Evolutionary conservation across 352 stramenopile species (phyloP).

Genomic region (Albugo laibachii): DNA sequence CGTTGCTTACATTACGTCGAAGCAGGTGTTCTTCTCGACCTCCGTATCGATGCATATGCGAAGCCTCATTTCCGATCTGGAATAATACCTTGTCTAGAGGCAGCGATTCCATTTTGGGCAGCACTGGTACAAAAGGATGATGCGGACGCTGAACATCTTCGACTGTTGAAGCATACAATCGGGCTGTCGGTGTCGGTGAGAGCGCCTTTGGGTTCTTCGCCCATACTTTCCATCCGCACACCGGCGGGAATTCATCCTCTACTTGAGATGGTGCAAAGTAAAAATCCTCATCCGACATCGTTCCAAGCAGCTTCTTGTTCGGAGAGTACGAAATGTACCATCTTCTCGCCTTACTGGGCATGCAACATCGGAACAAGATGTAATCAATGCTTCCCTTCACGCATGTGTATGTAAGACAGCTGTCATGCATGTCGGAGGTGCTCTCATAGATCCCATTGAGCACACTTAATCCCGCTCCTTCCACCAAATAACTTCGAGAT

Average conservation of each 20-base stretch:
- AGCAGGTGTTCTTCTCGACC: slow-evolving; percentile 11
- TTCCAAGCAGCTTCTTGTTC: slow-evolving; percentile 70
- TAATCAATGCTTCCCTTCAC: slow-evolving; percentile 58
- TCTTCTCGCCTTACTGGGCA: slow-evolving; percentile 93
- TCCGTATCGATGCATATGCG: slow-evolving; percentile 7
- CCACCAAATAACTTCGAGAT: slow-evolving; percentile 75
- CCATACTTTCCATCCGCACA: slow-evolving; percentile 73
- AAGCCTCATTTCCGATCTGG: slow-evolving; percentile 2
- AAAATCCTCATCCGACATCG: slow-evolving; percentile 72
- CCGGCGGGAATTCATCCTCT: slow-evolving; percentile 54
- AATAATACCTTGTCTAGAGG: not conserved
- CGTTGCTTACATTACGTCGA: slow-evolving; percentile 7
- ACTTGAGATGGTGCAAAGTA: slow-evolving; percentile 73
- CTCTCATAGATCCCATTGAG: slow-evolving; percentile 92
- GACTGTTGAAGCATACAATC: slow-evolving; percentile 48
- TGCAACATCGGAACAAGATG: slow-evolving; percentile 94
- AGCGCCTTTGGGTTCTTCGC: slow-evolving; percentile 69
- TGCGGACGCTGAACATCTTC: slow-evolving; percentile 2
- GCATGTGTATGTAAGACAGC: slow-evolving; percentile 48
- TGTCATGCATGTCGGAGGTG: slow-evolving; percentile 49
- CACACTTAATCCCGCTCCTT: slow-evolving; percentile 68
- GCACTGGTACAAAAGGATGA: not conserved
- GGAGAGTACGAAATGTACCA: slow-evolving; percentile 97
- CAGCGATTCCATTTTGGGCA: not conserved
- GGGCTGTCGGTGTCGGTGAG: slow-evolving; percentile 34